These are phyloP conservation scores for Paramecium biaurelia DNA, from an alignment of 73 alveolate species.

Conservation along the genomic window DNA sequence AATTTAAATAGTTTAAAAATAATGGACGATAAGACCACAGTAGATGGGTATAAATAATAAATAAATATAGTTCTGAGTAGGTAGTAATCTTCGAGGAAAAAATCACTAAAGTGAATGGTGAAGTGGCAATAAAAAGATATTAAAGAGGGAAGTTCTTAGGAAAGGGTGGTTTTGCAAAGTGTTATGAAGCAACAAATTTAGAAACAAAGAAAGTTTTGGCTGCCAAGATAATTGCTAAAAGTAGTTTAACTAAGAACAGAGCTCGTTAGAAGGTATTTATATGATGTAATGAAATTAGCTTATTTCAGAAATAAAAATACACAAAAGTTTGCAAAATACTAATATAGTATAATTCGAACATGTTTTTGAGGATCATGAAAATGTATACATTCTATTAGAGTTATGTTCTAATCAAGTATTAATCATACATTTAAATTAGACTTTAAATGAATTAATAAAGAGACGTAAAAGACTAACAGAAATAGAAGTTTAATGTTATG, in stretches of 20 bases:
- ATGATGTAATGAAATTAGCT: slow-evolving; percentile 56
- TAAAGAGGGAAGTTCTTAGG: slow-evolving; percentile 85
- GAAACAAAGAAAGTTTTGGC: slow-evolving; percentile 69
- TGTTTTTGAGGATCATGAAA: slow-evolving; percentile 95
- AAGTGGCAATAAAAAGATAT: slow-evolving; percentile 76
- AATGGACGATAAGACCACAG: background rate
- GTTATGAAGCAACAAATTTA: slow-evolving; percentile 83
- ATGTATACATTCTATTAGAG: slow-evolving; percentile 90
- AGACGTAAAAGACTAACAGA: slow-evolving; percentile 93
- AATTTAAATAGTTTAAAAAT: slow-evolving; percentile 25
- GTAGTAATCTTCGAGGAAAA: slow-evolving; percentile 82
- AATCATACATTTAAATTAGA: slow-evolving; percentile 62
- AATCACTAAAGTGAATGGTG: slow-evolving; percentile 80
- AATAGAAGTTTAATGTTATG: slow-evolving; percentile 92
- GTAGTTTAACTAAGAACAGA: slow-evolving; percentile 63
- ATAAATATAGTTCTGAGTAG: slow-evolving; percentile 12
- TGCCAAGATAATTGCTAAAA: slow-evolving; percentile 62
- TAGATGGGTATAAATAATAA: background rate
- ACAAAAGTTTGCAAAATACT: slow-evolving; percentile 88
- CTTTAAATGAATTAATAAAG: slow-evolving; percentile 88
- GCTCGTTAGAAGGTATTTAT: slow-evolving; percentile 55
- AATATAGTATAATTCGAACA: slow-evolving; percentile 95
- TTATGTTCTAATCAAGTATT: slow-evolving; percentile 81
- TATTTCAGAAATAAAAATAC: slow-evolving; percentile 95
- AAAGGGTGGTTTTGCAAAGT: slow-evolving; percentile 94